Evolutionary conservation across 108 stramenopile genomes (phyloP), one percentile per base, ranked within the genome.

Genomic region (Seminavis robusta): DNA sequence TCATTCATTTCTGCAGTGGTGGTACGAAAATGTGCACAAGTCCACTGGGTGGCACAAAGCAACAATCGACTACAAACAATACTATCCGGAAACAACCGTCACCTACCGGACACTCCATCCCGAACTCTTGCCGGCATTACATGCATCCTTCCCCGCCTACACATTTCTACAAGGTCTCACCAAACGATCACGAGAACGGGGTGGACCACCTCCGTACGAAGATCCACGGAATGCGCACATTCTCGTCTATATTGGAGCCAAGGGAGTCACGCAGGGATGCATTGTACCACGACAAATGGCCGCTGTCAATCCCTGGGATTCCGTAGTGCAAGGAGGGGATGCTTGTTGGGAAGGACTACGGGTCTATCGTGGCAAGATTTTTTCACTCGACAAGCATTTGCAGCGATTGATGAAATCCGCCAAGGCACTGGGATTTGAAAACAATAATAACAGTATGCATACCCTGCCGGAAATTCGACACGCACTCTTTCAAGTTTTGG

Each of bases 281-380:
- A 56, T 92, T 13, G 25, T 84, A 17, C 91, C 91, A 9, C 69
- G 91, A 20, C 68, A 75, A 5, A 56, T 81, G 57, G 85, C 88
- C 4, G 74, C 74, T 47, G 64, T 97, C 29, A 66, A 73, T 61
- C 81, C 92, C 9, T 94, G 90, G 72, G 96, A 97, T 66, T 94
- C 92, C 2, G 66, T 74, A 31, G 96, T 95, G 1, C 94, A 95
- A 74, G 96, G 94, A 9, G 96, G 96, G 13, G 96, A 97, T 60
- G 96, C 81, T 45, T 62, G 67, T 6, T 92, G 94, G 92, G 96
- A 97, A 57, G 94, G 94, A 36, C 52, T 97, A 17, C 78, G 96
- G 16, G 73, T 97, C 16, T 95, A 94, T 72, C 47, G 73, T 34
- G 87, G 85, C 23, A 90, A 78, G 32, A 73, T 97, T 44, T 73